Evolutionary conservation across 2,329 filamentous ascomycete genomes (phyloP).

Genomic region (Colletotrichum theobromicola): DNA sequence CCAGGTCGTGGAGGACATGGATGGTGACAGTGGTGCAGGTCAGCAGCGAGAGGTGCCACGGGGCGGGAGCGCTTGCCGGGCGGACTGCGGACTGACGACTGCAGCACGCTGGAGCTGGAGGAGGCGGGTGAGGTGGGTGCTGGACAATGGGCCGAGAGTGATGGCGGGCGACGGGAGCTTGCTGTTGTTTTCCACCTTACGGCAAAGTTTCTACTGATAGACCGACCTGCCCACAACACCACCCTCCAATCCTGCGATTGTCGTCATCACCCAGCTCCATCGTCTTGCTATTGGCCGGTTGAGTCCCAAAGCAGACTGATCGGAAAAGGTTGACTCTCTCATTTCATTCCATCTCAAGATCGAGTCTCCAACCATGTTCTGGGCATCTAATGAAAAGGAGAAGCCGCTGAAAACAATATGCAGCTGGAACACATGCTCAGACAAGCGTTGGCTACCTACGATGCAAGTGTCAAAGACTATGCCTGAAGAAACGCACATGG

Average conservation of each 20-base stretch:
- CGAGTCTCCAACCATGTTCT: neutral
- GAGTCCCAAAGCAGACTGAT: neutral
- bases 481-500: neutral
- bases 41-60: neutral
- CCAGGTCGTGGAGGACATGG: neutral
- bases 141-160: neutral
- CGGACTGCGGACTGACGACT: neutral
- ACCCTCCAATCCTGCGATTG: neutral
- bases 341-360: neutral
- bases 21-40: neutral
- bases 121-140: neutral
- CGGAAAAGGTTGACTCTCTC: neutral
- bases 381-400: neutral
- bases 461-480: neutral
- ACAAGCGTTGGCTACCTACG: neutral
- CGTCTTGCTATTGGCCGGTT: neutral
- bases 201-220: neutral
- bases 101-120: neutral
- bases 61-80: neutral
- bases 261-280: slow-evolving; percentile 4
- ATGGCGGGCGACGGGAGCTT: neutral
- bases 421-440: slow-evolving; percentile 1
- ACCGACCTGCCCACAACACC: neutral
- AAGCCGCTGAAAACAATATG: neutral
- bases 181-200: neutral